These are phyloP conservation scores for Blastobotrys apis DNA, from an alignment of 1,139 yeast genomes.

Conservation along the genomic window DNA sequence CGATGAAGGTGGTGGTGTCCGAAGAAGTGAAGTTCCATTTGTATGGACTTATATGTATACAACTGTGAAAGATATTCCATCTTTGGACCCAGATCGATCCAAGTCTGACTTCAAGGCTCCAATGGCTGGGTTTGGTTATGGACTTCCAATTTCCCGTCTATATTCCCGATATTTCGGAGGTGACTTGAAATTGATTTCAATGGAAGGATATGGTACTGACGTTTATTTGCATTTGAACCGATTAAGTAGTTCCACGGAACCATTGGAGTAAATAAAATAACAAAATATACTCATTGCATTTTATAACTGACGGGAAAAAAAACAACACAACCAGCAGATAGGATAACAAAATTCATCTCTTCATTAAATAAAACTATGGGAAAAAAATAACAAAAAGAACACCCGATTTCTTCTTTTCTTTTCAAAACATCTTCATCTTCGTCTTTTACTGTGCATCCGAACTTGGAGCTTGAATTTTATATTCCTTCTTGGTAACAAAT, in stretches of 20 bases:
- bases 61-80: conserved; percentile 72
- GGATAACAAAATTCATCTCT: not conserved
- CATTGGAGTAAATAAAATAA: conserved; percentile 34
- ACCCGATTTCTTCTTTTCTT: not conserved
- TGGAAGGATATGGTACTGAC: conserved; percentile 96
- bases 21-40: conserved; percentile 75
- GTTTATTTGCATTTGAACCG: conserved; percentile 80
- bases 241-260: conserved; percentile 47
- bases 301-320: no score
- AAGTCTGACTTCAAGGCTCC: conserved; percentile 71
- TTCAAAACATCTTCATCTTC: not conserved
- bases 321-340: not conserved
- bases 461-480: conserved; percentile 42
- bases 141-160: conserved; percentile 78
- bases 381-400: conserved; percentile 4
- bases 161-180: conserved; percentile 93
- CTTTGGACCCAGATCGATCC: conserved; percentile 54
- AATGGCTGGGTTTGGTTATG: conserved; percentile 93
- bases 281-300: no score
- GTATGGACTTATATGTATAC: conserved; percentile 93
- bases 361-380: not conserved
- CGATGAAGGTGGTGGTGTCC: conserved; percentile 94
- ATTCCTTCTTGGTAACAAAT: conserved; percentile 69
- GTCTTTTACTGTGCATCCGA: not conserved
- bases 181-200: conserved; percentile 75